Base-by-base conservation (phyloP, 768 basidiomycete species). In the Russula griseocarnosa region DNA sequence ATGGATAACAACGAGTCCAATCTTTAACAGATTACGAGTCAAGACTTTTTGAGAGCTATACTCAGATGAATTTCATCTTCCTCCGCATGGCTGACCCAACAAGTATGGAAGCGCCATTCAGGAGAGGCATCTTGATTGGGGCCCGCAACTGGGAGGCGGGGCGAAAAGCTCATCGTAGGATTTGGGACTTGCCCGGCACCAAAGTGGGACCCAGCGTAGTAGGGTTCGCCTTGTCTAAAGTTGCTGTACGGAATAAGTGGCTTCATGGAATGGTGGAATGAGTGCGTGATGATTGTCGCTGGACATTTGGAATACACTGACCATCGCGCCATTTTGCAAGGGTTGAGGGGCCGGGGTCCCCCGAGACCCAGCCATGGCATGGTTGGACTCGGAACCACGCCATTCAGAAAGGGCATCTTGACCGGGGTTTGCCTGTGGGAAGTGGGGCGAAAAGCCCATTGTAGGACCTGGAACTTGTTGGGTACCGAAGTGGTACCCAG, bases 21-120 rank as follows among this genome's bases (percentile, higher is more conserved):
- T 47, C n/a, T 1, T 13, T 47, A n/a, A n/a, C n/a, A 47, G 32
- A 34, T 14, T 38, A 44, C 20, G 3, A n/a, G 10, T 56, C 40
- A 40, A 20, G 28, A 44, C 26, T 34, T 62, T 13, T n/a, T 62
- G 61, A 62, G 42, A n/a, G 28, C 49, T 34, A 58, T 52, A 3
- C 50, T 58, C 6, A 63, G 7, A 9, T 51, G 61, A 32, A 62
- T 28, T 22, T 62, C 28, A n/a, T 58, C 40, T 36, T 63, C 38
- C n/a, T 6, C 50, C 9, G n/a, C 24, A 46, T 58, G 46, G 18
- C 11, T 30, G 18, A 58, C 40, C 49, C 55, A 38, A n/a, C 38
- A 57, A 26, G 34, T 6, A 24, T 7, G 20, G 6, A 63, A 8
- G 7, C 16, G 28, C 62, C 62, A 58, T 26, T 36, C 11, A 0